Percentiles rank a stretch among this genome's conserved stretches.
Evolutionary conservation across 176 grass and related monocot species (phyloP).

Genomic region (Aegilops speltoides): DNA sequence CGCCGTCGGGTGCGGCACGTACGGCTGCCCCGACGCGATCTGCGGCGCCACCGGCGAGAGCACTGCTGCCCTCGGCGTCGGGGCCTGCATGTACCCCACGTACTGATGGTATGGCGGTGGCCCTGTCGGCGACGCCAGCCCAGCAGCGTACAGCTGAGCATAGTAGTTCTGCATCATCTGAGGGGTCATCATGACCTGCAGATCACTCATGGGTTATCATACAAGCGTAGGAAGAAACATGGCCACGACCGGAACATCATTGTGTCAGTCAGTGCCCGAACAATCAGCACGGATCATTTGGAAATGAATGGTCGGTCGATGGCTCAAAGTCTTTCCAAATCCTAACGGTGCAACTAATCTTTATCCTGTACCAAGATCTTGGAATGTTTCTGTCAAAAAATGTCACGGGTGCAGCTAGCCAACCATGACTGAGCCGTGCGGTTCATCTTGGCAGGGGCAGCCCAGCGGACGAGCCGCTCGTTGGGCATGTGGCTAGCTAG

Average conservation of each 20-base stretch:
- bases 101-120: conserved; percentile 51
- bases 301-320: background rate
- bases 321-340: background rate
- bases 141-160: conserved; percentile 45
- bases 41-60: conserved; percentile 35
- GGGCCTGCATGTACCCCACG: conserved; percentile 51
- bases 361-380: background rate
- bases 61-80: conserved; percentile 15
- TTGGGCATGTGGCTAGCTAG: background rate
- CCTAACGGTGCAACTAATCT: background rate
- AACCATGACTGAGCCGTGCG: background rate
- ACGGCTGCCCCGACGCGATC: conserved; percentile 22
- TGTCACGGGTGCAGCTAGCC: background rate
- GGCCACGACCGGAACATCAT: background rate
- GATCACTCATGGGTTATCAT: background rate
- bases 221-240: background rate
- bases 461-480: background rate
- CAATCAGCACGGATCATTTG: background rate
- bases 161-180: conserved; percentile 66
- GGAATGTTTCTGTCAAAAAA: background rate
- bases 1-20: conserved; percentile 43
- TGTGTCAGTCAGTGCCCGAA: background rate
- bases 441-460: background rate
- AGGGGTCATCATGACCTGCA: conserved; percentile 55
- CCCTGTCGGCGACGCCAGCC: conserved; percentile 33